Conservation (phyloP, 176 grass and related monocot genomes). For the Avena atlantica region DNA sequence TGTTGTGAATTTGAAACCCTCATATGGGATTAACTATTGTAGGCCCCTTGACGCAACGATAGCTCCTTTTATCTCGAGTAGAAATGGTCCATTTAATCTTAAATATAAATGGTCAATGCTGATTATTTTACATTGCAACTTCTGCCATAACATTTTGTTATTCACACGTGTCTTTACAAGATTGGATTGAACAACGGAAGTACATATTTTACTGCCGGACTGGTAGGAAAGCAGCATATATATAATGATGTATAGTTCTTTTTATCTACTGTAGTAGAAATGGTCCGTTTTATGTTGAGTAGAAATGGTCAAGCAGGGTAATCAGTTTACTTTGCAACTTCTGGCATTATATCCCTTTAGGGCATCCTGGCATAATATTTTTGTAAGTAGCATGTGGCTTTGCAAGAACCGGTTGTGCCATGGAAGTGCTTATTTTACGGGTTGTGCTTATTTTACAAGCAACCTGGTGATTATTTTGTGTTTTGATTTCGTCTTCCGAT, state of each 20-base stretch:
- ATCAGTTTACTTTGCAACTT: too few species aligned
- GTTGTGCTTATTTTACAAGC: slow-evolving; percentile 20
- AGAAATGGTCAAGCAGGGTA: too few species aligned
- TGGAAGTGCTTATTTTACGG: slow-evolving; percentile 12
- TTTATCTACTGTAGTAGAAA: too few species aligned
- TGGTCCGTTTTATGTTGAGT: too few species aligned
- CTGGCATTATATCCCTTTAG: background rate
- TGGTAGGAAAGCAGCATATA: too few species aligned
- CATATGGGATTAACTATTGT: slow-evolving; percentile 5
- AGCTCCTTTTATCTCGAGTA: background rate
- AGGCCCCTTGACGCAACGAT: slow-evolving; percentile 17
- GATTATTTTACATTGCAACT: background rate
- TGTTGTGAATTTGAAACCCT: background rate
- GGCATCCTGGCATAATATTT: background rate
- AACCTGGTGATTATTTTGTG: background rate
- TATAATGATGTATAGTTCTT: too few species aligned
- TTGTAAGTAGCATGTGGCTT: slow-evolving; percentile 14
- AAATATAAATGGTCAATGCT: background rate
- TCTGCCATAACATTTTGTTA: too few species aligned
- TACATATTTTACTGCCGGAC: too few species aligned
- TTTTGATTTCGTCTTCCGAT: background rate
- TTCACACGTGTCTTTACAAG: too few species aligned
- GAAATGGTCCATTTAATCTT: background rate
- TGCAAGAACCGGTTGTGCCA: background rate
- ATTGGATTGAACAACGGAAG: too few species aligned